Evolutionary conservation across 495 filamentous ascomycete genomes (phyloP), one percentile per base, ranked within the genome.

Genomic region (Hyaloscypha finlandica): DNA sequence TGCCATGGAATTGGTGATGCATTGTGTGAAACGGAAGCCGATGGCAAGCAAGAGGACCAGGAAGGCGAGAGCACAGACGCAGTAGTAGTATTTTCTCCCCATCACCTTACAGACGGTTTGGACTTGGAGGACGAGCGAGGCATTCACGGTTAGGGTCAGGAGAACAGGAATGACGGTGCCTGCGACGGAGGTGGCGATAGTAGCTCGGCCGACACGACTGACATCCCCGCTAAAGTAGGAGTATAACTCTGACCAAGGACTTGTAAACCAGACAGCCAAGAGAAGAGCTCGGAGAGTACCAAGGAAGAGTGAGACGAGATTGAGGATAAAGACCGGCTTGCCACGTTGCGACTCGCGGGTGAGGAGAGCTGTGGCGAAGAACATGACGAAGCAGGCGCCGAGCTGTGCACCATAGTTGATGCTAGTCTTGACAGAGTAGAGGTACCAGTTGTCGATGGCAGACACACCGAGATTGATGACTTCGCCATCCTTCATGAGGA

Each of bases 321-420:
- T 92, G 71, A 92, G 76, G 69, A 85, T 71, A 77, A 90, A 92
- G 22, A 92, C 79, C 0, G 77, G 69, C 0, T 85, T 88, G 51
- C 71, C 68, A 22, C 88, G 86, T 74, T 90, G 92, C 60, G 88
- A 83, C 16, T 77, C 74, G 59, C 78, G 82, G 25, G 89, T 91
- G 68, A 92, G 74, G 19, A 91, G 78, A 19, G 89, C 75, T 0
- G 94, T 77, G 25, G 91, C 79, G 51, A 90, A 68, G 25, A 93
- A 77, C 64, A 94, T 86, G 29, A 90, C 73, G 66, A 89, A 67
- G 33, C 85, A 86, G n/a, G 90, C 89, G 35, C 93, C 93, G 61
- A 93, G 81, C 74, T 96, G 91, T 33, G 80, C 74, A 54, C 84
- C 88, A 72, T 88, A 93, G 75, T 88, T 90, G 85, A 93, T 88